Evolutionary conservation across 2,329 filamentous ascomycete genomes (phyloP).

Genomic region (Scedosporium aurantiacum): DNA sequence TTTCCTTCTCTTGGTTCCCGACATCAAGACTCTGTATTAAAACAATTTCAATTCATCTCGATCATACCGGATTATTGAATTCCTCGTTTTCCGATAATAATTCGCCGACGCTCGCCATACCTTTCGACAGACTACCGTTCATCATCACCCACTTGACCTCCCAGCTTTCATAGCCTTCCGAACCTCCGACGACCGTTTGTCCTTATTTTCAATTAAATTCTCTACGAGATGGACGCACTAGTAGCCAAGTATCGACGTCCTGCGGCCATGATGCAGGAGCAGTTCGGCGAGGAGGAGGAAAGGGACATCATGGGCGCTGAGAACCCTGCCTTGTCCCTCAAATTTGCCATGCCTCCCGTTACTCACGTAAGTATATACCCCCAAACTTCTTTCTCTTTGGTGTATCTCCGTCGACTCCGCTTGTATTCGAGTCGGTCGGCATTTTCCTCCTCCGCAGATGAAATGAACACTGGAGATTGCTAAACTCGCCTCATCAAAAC

Average conservation of each 20-base stretch:
- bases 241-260: conserved; percentile 85
- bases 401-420: not conserved
- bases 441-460: not conserved
- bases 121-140: not conserved
- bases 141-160: not conserved
- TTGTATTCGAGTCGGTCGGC: not conserved
- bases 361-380: conserved; percentile 58
- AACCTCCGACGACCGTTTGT: not conserved
- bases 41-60: not conserved
- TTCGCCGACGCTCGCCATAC: not conserved
- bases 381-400: not conserved
- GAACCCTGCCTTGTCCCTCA: conserved; percentile 69
- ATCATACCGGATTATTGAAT: not conserved
- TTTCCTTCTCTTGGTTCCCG: not conserved
- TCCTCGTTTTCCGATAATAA: not conserved
- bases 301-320: conserved; percentile 52
- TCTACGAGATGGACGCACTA: conserved; percentile 69
- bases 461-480: not conserved
- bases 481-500: conserved; percentile 7
- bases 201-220: not conserved
- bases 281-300: conserved; percentile 60
- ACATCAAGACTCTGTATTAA: not conserved
- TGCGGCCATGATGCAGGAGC: conserved; percentile 59
- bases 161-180: not conserved
- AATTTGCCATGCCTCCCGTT: conserved; percentile 90